phyloP scores from a whole-genome alignment of 441 rosid species.

The Populus trichocarpa region DNA sequence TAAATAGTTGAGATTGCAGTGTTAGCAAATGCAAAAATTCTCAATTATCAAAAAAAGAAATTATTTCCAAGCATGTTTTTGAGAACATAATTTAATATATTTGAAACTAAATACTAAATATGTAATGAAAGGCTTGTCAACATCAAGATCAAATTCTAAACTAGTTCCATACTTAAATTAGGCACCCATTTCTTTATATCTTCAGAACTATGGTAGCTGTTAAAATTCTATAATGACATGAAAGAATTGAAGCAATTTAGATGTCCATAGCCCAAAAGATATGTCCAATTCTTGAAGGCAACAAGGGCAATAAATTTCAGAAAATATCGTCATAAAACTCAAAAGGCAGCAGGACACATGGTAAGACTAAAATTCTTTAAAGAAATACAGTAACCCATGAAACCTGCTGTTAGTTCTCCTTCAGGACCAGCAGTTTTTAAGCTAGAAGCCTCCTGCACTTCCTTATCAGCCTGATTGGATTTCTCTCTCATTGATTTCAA shows the following conservation, averaged over 20 bases:
- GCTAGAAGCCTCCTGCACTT: slow-evolving; percentile 66
- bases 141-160: neutral
- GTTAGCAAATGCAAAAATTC: neutral
- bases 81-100: neutral
- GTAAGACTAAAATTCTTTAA: neutral
- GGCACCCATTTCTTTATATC: neutral
- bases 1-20: neutral
- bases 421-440: slow-evolving; percentile 90
- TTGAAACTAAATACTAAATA: neutral
- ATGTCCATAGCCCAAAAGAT: neutral
- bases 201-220: neutral
- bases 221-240: neutral
- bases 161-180: neutral
- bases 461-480: slow-evolving; percentile 64
- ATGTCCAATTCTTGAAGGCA: neutral
- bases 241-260: neutral
- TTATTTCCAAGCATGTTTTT: neutral
- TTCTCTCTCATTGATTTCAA: slow-evolving; percentile 90
- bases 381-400: slow-evolving; percentile 17
- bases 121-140: neutral
- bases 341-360: neutral
- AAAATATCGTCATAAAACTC: neutral
- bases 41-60: neutral
- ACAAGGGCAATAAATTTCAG: neutral
- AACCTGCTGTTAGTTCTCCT: slow-evolving; percentile 99